Base-by-base conservation (phyloP, 306 rosid genomes). In the Nissolia schottii region DNA sequence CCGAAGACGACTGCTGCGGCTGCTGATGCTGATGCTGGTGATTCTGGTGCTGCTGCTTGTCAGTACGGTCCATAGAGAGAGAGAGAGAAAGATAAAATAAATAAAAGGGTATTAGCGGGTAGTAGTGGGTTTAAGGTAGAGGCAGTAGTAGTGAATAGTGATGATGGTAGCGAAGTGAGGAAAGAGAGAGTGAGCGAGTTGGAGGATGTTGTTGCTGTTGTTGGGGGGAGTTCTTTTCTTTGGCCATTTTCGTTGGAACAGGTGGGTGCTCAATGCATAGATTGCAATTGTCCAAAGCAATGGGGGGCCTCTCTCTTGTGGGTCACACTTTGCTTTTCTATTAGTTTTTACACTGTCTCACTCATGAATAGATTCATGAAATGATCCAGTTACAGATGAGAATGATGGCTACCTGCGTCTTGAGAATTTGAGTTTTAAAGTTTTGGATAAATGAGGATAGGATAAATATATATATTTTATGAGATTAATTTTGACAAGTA, bases 231-330 rank as follows among this genome's bases (percentile, higher is more conserved):
- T 67, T 87, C 84, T 71, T 74, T 67, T 87, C 84, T 71, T 74
- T 88, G 82, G 87, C 83, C 91, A 89, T 88, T 85, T 83, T 81
- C 77, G 84, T 89, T 86, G 43, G 43, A 84, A 84, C 89, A 86
- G 85, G 56, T 60, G 83, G 83, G 83, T 68, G 90, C 82, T 82
- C 84, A 85, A 75, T 84, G 79, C 96, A 86, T 77, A 87, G 96
- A 89, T 85, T 89, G 93, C 90, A 81, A 89, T 80, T 84, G 80
- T 88, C 92, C 92, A 92, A 89, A 82, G 84, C 83, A 50, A 80
- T 85, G 97, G 92, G 88, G 3, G n/a, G n/a, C n/a, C n/a, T 83
- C 95, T 85, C 80, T 83, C 57, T 53, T 83, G 97, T 94, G 99
- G 99, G 99, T 75, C 98, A 87, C 60, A 67, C 81, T 25, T 78